These are phyloP conservation scores for Macrolepiota fuliginosa DNA, from an alignment of 768 basidiomycete species.

Conservation along the genomic window DNA sequence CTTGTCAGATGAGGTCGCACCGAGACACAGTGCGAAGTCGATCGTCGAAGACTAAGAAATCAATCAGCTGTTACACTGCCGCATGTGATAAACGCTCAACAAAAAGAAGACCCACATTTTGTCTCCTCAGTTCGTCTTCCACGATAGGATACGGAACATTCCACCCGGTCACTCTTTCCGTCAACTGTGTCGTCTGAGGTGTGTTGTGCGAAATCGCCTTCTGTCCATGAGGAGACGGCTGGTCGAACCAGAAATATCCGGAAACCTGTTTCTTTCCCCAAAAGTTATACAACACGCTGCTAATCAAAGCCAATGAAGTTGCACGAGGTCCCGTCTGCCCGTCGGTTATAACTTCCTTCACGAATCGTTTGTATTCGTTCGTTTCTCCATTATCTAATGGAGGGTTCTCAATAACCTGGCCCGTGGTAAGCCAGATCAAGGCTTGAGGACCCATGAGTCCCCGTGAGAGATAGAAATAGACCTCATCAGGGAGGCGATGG, in stretches of 20 bases:
- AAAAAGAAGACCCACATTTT: slow-evolving; percentile 77
- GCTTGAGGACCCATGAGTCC: slow-evolving; percentile 88
- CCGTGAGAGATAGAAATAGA: slow-evolving; percentile 94
- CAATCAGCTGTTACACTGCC: slow-evolving; percentile 11
- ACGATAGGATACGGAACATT: slow-evolving; percentile 81
- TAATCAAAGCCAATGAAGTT: slow-evolving; percentile 85
- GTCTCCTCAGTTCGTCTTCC: slow-evolving; percentile 92
- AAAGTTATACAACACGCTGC: slow-evolving; percentile 72
- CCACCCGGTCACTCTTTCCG: slow-evolving; percentile 88
- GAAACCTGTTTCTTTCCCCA: slow-evolving; percentile 80
- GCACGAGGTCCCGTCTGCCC: slow-evolving; percentile 92
- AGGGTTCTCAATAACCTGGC: slow-evolving; percentile 79
- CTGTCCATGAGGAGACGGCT: slow-evolving; percentile 44
- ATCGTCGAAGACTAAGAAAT: slow-evolving; percentile 85
- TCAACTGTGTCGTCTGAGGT: slow-evolving; percentile 77
- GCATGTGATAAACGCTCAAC: slow-evolving; percentile 13
- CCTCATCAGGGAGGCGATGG: slow-evolving; percentile 89
- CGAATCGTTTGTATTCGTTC: slow-evolving; percentile 89
- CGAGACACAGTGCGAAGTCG: slow-evolving; percentile 92
- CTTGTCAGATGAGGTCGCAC: slow-evolving; percentile 81
- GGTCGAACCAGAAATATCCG: slow-evolving; percentile 77
- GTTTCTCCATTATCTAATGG: slow-evolving; percentile 96
- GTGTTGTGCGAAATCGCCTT: slow-evolving; percentile 73
- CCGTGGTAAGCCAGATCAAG: slow-evolving; percentile 91
- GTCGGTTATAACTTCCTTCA: slow-evolving; percentile 96